Evolutionary conservation across 1,284 basidiomycete species (phyloP).

Genomic region (Ceratobasidium sp.): DNA sequence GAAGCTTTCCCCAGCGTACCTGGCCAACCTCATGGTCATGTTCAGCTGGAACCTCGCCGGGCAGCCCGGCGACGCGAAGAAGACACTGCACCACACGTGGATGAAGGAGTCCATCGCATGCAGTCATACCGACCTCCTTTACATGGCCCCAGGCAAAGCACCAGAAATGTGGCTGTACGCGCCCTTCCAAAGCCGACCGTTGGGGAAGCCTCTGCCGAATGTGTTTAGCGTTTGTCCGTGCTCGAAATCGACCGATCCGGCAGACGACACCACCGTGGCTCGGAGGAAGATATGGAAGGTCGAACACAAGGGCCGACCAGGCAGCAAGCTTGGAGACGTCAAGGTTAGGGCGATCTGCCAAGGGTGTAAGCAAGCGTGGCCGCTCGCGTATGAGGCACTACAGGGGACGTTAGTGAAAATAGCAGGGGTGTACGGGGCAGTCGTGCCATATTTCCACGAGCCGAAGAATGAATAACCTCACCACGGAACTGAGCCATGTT

Average conservation of each 20-base stretch:
- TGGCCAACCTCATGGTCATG: background rate
- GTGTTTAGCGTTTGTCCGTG: slow-evolving; percentile 26
- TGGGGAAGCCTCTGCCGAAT: slow-evolving; percentile 23
- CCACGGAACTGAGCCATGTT: too few relatives aligned
- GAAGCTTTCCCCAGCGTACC: slow-evolving; percentile 1
- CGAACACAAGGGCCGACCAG: background rate
- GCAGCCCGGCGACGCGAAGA: background rate
- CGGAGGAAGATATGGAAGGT: slow-evolving; percentile 21
- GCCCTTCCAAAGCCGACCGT: slow-evolving; percentile 29
- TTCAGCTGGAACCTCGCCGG: background rate
- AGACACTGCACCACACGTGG: background rate
- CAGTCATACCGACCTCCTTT: slow-evolving; percentile 20
- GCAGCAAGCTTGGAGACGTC: background rate
- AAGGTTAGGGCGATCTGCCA: background rate
- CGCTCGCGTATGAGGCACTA: background rate
- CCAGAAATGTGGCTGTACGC: slow-evolving; percentile 35
- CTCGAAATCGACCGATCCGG: background rate
- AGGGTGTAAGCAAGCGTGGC: slow-evolving; percentile 21
- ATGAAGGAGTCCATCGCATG: background rate
- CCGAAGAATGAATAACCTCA: too few relatives aligned
- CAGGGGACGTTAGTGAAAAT: background rate
- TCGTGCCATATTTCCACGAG: slow-evolving; percentile 30
- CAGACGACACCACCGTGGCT: too few relatives aligned
- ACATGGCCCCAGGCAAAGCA: background rate
- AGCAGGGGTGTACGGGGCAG: background rate